phyloP scores from a whole-genome alignment of 768 basidiomycete species.

The Auriscalpium vulgare region DNA sequence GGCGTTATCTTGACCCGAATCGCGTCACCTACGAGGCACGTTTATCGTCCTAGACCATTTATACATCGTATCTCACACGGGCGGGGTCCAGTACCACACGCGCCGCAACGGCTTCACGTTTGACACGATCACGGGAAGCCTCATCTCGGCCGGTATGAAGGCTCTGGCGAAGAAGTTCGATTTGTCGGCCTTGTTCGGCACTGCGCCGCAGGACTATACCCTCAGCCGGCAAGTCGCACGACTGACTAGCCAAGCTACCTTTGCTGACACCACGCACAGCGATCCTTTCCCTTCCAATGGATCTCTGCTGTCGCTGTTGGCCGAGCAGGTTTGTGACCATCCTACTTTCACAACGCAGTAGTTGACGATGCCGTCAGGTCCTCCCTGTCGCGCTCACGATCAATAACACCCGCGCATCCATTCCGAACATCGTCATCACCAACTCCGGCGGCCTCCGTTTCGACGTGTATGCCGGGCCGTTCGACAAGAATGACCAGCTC shows the following conservation, averaged over 20 bases:
- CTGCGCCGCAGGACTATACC: conserved; percentile 70
- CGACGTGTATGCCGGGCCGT: conserved; percentile 58
- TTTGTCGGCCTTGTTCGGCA: conserved; percentile 56
- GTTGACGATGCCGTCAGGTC: conserved; percentile 27
- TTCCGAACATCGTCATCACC: conserved; percentile 56
- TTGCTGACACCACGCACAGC: conserved; percentile 24
- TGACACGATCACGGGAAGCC: conserved; percentile 47
- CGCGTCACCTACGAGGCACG: conserved; percentile 58
- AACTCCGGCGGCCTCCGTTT: conserved; percentile 62
- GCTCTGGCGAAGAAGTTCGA: conserved; percentile 51
- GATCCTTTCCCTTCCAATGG: conserved; percentile 53
- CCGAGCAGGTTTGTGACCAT: conserved; percentile 30
- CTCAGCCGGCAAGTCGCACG: conserved; percentile 38
- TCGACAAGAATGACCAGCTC: conserved; percentile 77
- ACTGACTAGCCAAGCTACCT: conserved; percentile 11
- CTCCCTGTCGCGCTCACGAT: conserved; percentile 47
- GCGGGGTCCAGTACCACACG: conserved; percentile 52
- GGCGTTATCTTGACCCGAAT: conserved; percentile 77
- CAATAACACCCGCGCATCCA: conserved; percentile 54
- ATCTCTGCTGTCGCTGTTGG: conserved; percentile 53
- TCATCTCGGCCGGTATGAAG: conserved; percentile 48
- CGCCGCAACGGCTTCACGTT: conserved; percentile 41
- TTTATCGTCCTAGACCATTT: conserved; percentile 20
- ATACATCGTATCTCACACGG: background rate
- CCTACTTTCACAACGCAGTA: background rate